Conservation (phyloP, 2,329 filamentous ascomycete species). For the Aspergillus persii region DNA sequence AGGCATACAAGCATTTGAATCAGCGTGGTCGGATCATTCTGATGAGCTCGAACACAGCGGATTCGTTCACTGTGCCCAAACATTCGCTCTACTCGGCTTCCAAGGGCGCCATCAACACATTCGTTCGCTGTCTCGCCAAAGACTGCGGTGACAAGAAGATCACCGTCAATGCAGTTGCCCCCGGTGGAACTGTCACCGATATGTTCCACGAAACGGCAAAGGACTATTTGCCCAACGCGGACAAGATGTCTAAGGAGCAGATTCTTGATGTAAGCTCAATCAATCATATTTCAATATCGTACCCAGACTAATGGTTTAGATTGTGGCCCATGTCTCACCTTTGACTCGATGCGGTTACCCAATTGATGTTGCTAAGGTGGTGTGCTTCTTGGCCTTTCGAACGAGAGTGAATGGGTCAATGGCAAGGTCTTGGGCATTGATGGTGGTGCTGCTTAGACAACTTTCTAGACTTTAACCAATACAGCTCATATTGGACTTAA, state of each 20-base stretch:
- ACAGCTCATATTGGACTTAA: no score
- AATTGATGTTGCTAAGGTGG: conserved; percentile 9
- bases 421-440: neutral
- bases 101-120: conserved; percentile 75
- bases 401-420: conserved; percentile 10
- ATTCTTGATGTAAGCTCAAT: neutral
- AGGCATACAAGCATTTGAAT: conserved; percentile 68
- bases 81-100: conserved; percentile 72
- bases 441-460: neutral
- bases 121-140: conserved; percentile 71
- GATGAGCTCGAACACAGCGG: conserved; percentile 66
- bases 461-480: no score
- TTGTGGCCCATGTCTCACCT: conserved; percentile 4
- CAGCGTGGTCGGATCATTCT: conserved; percentile 70
- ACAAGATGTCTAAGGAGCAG: conserved; percentile 6
- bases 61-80: conserved; percentile 64
- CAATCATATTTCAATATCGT: no score
- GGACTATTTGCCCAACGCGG: conserved; percentile 10
- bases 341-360: conserved; percentile 5
- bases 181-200: conserved; percentile 66
- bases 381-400: conserved; percentile 8
- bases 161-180: conserved; percentile 66
- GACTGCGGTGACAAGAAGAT: conserved; percentile 67
- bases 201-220: conserved; percentile 54
- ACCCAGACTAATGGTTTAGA: neutral